phyloP scores from a whole-genome alignment of 1,284 basidiomycete species.

The Vanrija sp. region DNA sequence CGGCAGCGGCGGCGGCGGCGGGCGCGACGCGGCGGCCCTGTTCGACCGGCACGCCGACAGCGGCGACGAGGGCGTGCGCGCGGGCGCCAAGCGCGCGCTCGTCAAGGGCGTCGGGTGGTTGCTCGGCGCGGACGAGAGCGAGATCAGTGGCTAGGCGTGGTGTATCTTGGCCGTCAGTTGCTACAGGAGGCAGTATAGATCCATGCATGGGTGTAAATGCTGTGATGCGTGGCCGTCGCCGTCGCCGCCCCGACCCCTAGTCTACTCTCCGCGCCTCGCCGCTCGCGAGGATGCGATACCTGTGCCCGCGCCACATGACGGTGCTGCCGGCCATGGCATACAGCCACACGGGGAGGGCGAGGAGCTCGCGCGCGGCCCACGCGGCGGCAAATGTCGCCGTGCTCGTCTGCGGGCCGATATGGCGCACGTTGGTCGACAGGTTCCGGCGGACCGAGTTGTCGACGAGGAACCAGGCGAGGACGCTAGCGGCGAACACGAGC shows the following conservation, averaged over 20 bases:
- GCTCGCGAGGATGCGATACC: conserved; percentile 40
- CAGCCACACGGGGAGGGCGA: conserved; percentile 80
- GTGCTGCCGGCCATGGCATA: conserved; percentile 72
- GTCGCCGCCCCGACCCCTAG: not conserved
- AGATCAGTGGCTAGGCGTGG: not conserved
- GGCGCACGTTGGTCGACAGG: conserved; percentile 57
- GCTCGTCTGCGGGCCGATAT: conserved; percentile 62
- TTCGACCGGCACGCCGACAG: conserved; percentile 21
- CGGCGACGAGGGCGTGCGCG: conserved; percentile 37
- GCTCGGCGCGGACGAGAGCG: conserved; percentile 44
- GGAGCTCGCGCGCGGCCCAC: conserved; percentile 70
- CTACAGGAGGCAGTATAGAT: not conserved
- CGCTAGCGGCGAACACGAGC: conserved; percentile 64
- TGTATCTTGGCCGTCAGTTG: not conserved
- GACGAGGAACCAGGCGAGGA: conserved; percentile 57
- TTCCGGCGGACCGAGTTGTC: conserved; percentile 42
- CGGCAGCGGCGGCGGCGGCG: not conserved
- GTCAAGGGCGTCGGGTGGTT: conserved; percentile 50
- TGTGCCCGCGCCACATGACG: conserved; percentile 73
- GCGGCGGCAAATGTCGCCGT: conserved; percentile 60
- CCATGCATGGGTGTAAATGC: not conserved
- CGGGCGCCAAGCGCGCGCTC: conserved; percentile 42
- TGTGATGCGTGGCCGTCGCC: not conserved
- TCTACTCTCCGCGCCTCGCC: conserved; percentile 24
- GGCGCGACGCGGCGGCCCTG: conserved; percentile 14